Evolutionary conservation across 805 yeast genomes (phyloP), one percentile per base, ranked within the genome.

Genomic region (Saccharomycopsis capsularis): DNA sequence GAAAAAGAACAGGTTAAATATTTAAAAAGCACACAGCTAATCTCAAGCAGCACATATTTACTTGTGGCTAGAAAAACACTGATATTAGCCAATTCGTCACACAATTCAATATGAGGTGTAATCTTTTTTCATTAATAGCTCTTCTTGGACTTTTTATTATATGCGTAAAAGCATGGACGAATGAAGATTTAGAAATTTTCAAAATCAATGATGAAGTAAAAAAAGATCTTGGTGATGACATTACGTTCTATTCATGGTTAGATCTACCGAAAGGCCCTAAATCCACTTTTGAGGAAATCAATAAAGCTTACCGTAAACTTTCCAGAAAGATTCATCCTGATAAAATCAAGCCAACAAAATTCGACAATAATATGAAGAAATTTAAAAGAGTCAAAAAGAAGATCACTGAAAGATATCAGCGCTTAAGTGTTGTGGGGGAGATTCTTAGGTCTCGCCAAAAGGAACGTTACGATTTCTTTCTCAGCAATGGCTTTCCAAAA

Each of bases 311-410:
- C 67, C 79, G 86, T 60, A 82, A 78, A 57, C 61, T 82, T 29
- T 81, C 95, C 2, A 71, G 83, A 46, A 71, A 70, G 54, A 71
- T 84, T 56, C 99, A 91, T 61, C 99, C 99, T 0, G 99, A 91
- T 65, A 89, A 91, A 63, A 64, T 66, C 27, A 67, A 64, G 44
- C 67, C 67, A 40, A 63, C 61, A 48, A 71, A 69, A 48, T 72
- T 68, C 39, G 48, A 45, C 13, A 27, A 23, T n/a, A 62, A 65
- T 54, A 62, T 63, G n/a, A 60, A 51, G 45, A 44, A 53, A 48
- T 59, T 53, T 48, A 47, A 55, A 25, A 52, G 52, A 29, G 44
- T 61, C 40, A 69, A 66, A 50, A 76, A 77, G 54, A 61, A 64
- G 21, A 85, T 83, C 3, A 81, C 76, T 53, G 85, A 80, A 56